These are phyloP conservation scores for Carex scoparia DNA, from an alignment of 176 grass and related monocot genomes.

Conservation along the genomic window DNA sequence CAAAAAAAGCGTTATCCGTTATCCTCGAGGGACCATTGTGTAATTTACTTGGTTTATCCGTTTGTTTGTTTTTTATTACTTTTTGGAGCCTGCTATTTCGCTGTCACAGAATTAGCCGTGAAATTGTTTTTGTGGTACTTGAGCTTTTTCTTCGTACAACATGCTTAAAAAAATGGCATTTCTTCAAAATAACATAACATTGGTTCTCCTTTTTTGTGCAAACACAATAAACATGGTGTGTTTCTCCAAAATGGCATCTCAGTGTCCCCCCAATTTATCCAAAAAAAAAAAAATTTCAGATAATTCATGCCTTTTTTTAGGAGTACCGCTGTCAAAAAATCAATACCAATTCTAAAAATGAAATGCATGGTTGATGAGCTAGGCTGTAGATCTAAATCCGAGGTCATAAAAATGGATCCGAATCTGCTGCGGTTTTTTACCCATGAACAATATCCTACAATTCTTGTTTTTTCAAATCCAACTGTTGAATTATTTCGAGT, in stretches of 20 bases:
- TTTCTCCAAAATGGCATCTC: background rate
- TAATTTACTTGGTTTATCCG: background rate
- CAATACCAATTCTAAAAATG: background rate
- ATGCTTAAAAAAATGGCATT: background rate
- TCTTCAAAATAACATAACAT: slow-evolving; percentile 2
- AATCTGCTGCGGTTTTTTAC: no score
- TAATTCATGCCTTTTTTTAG: background rate
- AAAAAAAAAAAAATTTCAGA: background rate
- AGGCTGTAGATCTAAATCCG: background rate
- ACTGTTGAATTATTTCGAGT: no score
- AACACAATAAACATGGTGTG: background rate
- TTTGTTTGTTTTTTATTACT: background rate
- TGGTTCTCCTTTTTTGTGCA: background rate
- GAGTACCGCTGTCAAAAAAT: background rate
- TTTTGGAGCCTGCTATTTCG: background rate
- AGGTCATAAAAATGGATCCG: background rate
- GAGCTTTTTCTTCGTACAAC: background rate
- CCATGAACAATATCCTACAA: no score
- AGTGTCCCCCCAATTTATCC: background rate
- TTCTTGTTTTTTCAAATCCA: no score
- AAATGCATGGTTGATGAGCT: background rate
- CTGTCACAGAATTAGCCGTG: background rate
- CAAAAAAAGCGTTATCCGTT: background rate
- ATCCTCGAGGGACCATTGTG: background rate
- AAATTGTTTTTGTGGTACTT: background rate